Percentiles rank a stretch among this genome's conserved stretches.
These are phyloP conservation scores for Hanseniaspora guilliermondii DNA, from an alignment of 805 yeast species.

Conservation along the genomic window DNA sequence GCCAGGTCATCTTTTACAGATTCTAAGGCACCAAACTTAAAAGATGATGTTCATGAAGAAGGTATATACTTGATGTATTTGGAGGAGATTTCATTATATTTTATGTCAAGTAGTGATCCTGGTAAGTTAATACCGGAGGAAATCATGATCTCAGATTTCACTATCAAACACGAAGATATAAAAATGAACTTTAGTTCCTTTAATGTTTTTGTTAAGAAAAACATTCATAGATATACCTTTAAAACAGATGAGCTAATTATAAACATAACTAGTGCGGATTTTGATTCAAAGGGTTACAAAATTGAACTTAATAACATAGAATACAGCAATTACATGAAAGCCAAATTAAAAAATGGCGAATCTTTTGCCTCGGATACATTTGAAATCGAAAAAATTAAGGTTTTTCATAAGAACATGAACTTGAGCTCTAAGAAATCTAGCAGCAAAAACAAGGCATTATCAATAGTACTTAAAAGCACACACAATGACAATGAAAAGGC, in stretches of 20 bases:
- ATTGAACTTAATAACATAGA: not conserved
- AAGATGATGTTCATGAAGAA: slow-evolving; percentile 17
- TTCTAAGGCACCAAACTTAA: not conserved
- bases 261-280: slow-evolving; percentile 46
- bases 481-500: not conserved
- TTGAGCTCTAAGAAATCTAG: slow-evolving; percentile 26
- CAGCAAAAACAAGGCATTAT: slow-evolving; percentile 8
- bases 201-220: not conserved
- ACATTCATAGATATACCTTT: not conserved
- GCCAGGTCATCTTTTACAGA: slow-evolving; percentile 7
- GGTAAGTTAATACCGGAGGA: slow-evolving; percentile 8
- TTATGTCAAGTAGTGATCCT: slow-evolving; percentile 10
- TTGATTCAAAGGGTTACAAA: slow-evolving; percentile 27
- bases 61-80: slow-evolving; percentile 16
- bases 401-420: slow-evolving; percentile 28
- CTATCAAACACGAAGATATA: not conserved
- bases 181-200: not conserved
- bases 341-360: slow-evolving; percentile 27
- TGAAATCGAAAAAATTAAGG: slow-evolving; percentile 32
- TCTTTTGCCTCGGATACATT: slow-evolving; percentile 25
- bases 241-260: slow-evolving; percentile 24
- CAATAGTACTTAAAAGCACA: slow-evolving; percentile 4
- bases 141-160: not conserved
- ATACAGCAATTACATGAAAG: slow-evolving; percentile 16
- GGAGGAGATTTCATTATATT: slow-evolving; percentile 5